Evolutionary conservation across 2,329 filamentous ascomycete species (phyloP).

Genomic region (Calonectria pseudoturangicola): DNA sequence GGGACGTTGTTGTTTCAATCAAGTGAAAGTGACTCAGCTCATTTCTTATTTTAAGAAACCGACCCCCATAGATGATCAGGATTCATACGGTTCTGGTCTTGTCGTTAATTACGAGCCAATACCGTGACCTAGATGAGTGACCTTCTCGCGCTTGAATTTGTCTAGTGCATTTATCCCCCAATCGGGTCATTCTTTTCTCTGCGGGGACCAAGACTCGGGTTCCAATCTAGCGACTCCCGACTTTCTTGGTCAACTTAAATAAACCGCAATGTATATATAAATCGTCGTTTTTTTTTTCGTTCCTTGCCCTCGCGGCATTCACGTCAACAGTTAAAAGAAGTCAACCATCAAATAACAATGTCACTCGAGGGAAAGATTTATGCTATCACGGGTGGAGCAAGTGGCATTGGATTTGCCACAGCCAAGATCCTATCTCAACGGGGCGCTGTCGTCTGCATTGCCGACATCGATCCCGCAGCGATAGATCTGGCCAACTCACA

Average conservation of each 20-base stretch:
- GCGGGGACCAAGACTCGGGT: conserved; percentile 39
- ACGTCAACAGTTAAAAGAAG: not conserved
- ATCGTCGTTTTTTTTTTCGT: not conserved
- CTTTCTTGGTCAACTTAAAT: conserved; percentile 1
- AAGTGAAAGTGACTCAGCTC: not conserved
- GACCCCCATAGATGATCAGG: not conserved
- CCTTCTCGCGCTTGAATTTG: conserved; percentile 15
- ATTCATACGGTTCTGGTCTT: no score
- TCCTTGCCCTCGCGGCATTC: not conserved
- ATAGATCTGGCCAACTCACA: conserved; percentile 56
- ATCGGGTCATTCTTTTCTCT: conserved; percentile 39
- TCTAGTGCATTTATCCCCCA: conserved; percentile 39
- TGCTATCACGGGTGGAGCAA: conserved; percentile 65
- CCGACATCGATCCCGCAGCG: conserved; percentile 60
- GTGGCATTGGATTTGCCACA: conserved; percentile 66
- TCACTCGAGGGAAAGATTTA: conserved; percentile 60
- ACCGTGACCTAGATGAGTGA: not conserved
- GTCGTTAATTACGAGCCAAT: not conserved
- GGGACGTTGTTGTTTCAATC: not conserved
- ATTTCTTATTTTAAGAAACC: not conserved
- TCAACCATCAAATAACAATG: conserved; percentile 47
- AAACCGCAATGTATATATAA: conserved; percentile 11
- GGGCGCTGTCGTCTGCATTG: conserved; percentile 62
- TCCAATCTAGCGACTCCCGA: conserved; percentile 33
- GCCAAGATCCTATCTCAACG: conserved; percentile 60